Conservation (phyloP, 73 alveolate species). For the Paramecium tetraurelia region DNA sequence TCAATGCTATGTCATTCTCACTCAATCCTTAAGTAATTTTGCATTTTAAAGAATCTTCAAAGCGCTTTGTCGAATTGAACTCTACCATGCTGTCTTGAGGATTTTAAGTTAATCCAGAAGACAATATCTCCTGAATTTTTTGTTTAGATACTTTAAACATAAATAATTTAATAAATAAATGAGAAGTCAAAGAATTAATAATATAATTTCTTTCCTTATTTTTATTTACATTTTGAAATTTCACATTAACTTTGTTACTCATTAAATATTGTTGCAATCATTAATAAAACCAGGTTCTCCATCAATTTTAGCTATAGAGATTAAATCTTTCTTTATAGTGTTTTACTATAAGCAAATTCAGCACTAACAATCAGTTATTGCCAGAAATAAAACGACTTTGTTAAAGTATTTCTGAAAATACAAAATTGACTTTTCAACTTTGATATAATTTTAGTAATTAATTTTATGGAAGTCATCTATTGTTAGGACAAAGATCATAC, state of each 20-base stretch:
- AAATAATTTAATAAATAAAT: neutral
- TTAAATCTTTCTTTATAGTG: no score
- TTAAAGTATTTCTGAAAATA: no score
- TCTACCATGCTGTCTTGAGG: neutral
- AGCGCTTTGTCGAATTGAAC: neutral
- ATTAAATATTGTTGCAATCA: no score
- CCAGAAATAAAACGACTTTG: no score
- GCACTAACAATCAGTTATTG: no score
- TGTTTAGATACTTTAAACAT: neutral
- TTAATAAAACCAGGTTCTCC: no score
- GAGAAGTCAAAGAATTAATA: no score
- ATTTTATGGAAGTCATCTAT: neutral
- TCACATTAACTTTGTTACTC: no score
- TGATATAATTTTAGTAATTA: neutral
- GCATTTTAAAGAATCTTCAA: neutral
- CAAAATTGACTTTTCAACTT: neutral
- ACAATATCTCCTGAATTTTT: neutral
- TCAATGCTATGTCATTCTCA: neutral
- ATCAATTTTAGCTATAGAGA: no score
- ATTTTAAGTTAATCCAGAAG: neutral
- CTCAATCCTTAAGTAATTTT: slow-evolving; percentile 45
- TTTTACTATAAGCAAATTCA: no score
- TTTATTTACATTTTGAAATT: no score
- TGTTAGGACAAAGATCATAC: neutral
- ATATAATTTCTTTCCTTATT: no score